phyloP scores from a whole-genome alignment of 768 basidiomycete genomes.

The Termitomyces sp. region DNA sequence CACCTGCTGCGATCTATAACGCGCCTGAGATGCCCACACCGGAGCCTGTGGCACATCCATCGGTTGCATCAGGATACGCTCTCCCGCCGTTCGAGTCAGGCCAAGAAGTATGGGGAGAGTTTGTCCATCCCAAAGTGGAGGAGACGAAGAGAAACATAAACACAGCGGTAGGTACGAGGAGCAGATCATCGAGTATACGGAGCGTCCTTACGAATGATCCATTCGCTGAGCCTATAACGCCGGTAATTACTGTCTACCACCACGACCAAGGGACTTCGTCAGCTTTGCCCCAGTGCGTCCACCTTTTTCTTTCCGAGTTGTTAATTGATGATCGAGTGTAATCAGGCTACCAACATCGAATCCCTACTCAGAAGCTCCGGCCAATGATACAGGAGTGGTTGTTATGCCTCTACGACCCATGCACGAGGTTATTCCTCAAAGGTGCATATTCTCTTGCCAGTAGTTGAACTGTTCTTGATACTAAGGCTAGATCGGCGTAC shows the following conservation, averaged over 20 bases:
- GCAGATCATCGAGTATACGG: slow-evolving; percentile 12
- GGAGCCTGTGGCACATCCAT: slow-evolving; percentile 5
- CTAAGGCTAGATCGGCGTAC: slow-evolving; percentile 16
- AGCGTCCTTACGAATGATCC: slow-evolving; percentile 21
- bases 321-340: not conserved
- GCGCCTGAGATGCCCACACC: slow-evolving; percentile 6
- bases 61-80: not conserved
- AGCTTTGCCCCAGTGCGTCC: slow-evolving; percentile 28
- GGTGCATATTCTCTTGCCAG: slow-evolving; percentile 16
- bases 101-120: slow-evolving; percentile 17
- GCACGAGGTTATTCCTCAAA: slow-evolving; percentile 31
- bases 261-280: slow-evolving; percentile 4
- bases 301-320: not conserved
- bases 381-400: slow-evolving; percentile 22
- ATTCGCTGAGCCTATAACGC: slow-evolving; percentile 28
- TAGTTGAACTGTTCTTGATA: not conserved
- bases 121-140: not conserved
- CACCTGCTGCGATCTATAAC: not conserved
- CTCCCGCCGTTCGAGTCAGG: slow-evolving; percentile 11
- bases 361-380: slow-evolving; percentile 13
- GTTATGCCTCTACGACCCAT: slow-evolving; percentile 39
- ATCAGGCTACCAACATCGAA: slow-evolving; percentile 17
- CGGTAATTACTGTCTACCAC: slow-evolving; percentile 20
- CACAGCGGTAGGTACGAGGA: slow-evolving; percentile 7
- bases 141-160: slow-evolving; percentile 4